These are phyloP conservation scores for Bryoglossum gracile DNA, from an alignment of 495 filamentous ascomycete species.

Conservation along the genomic window DNA sequence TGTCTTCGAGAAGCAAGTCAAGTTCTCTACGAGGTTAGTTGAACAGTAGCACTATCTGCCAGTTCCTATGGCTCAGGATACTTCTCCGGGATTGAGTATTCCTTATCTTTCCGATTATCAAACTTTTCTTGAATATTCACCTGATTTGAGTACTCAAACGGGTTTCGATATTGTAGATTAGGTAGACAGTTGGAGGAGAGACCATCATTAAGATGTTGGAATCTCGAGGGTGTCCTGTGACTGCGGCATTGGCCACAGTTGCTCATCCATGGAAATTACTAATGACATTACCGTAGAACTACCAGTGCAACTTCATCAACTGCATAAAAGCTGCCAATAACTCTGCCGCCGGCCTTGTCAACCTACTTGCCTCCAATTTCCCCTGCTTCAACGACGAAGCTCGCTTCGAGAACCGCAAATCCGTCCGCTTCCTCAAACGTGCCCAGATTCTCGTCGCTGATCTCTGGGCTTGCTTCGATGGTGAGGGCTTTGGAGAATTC, in stretches of 20 bases:
- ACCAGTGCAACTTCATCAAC: slow-evolving; percentile 65
- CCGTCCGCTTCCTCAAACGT: slow-evolving; percentile 78
- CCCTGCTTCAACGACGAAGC: slow-evolving; percentile 79
- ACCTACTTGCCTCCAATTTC: slow-evolving; percentile 72
- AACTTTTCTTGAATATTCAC: too few relatives aligned
- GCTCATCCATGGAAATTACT: too few relatives aligned
- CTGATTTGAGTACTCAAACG: too few relatives aligned
- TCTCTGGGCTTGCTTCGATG: slow-evolving; percentile 89
- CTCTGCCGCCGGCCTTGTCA: slow-evolving; percentile 79
- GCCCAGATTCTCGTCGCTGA: slow-evolving; percentile 96
- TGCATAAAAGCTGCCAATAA: slow-evolving; percentile 67
- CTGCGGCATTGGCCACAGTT: too few relatives aligned
- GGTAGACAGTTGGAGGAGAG: too few relatives aligned
- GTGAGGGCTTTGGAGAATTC: slow-evolving; percentile 72
- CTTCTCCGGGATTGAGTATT: too few relatives aligned
- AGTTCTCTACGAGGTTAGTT: slow-evolving; percentile 76
- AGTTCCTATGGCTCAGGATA: too few relatives aligned
- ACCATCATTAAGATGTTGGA: too few relatives aligned
- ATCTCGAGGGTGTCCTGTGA: too few relatives aligned
- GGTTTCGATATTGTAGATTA: too few relatives aligned
- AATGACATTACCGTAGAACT: too few relatives aligned
- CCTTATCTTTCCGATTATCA: too few relatives aligned
- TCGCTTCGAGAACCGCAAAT: slow-evolving; percentile 56
- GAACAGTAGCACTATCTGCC: slow-evolving; percentile 3
- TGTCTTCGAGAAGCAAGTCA: slow-evolving; percentile 82